Base-by-base conservation (phyloP, 2,329 filamentous ascomycete species). In the Verticillium longisporum region DNA sequence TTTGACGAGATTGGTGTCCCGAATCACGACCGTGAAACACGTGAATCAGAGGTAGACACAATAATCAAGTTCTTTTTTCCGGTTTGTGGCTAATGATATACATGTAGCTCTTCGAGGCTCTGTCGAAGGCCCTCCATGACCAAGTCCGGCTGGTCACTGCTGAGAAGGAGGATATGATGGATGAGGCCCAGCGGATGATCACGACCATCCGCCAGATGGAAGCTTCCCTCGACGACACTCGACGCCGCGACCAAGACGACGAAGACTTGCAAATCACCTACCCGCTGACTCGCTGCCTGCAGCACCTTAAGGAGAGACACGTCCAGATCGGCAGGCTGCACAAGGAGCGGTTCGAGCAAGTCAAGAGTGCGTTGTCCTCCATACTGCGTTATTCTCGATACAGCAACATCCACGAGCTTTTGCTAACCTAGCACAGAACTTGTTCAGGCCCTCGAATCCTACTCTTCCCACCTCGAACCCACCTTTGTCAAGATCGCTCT, bases 1-100 rank as follows among this genome's bases (percentile, higher is more conserved):
- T 99, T 97, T 71, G 95, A 99, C 74, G 94, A 99, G 73, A 99
- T 99, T 71, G 95, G 95, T 62, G 90, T 99, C n/a, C 86, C 94
- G 33, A 87, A 80, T 70, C 92, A 97, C 86, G 95, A 98, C 75
- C 90, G 95, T 71, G 92, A 98, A 72, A 83, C 86, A 57, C 85
- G 95, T 70, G 94, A 98, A 73, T 85, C 91, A 72, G 92, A 97
- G 87, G 93, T 96, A 79, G 71, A 83, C 32, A 60, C 62, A 37
- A 63, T 65, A 68, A 63, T 38, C 53, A 60, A 26, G 26, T 26
- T 4, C 38, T 56, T 37, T 34, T 26, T 11, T 36, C 53, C 3
- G 26, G 62, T 15, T 4, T 21, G 18, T 37, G 26, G 58, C 64
- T 63, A 38, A 53, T 45, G 4, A 7, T 7, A 31, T 7, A 31